phyloP scores from a whole-genome alignment of 2,329 filamentous ascomycete species.

The Cytospora mali region DNA sequence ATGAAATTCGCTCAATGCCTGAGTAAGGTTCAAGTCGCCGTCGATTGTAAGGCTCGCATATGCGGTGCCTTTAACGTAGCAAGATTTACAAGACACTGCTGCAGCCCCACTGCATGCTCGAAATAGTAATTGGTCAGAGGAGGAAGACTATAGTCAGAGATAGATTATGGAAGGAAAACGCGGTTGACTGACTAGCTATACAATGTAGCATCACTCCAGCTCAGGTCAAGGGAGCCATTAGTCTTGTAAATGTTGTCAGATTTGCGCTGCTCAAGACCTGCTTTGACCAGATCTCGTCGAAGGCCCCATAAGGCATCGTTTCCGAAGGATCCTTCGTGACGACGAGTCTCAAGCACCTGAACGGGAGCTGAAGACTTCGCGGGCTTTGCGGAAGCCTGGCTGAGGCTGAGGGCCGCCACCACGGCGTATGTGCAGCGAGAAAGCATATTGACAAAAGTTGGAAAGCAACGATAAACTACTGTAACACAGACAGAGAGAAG shows the following conservation, averaged over 20 bases:
- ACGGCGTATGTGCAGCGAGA: neutral
- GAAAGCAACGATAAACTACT: neutral
- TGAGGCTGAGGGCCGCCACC: neutral
- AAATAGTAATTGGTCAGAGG: neutral
- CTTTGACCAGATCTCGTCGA: conserved; percentile 30
- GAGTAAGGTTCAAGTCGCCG: conserved; percentile 44
- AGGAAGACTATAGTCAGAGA: conserved; percentile 1
- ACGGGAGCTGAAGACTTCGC: neutral
- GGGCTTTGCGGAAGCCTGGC: neutral
- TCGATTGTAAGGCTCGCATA: conserved; percentile 46
- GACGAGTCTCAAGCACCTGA: conserved; percentile 32
- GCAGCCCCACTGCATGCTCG: conserved; percentile 30
- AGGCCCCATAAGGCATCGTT: conserved; percentile 31
- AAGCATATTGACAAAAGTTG: neutral
- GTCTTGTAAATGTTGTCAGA: conserved; percentile 32
- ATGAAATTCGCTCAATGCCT: conserved; percentile 39
- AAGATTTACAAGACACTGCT: conserved; percentile 50
- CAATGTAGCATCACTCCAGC: conserved; percentile 44
- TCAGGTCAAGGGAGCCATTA: conserved; percentile 41
- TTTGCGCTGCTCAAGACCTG: conserved; percentile 31
- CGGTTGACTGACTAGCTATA: conserved; percentile 37
- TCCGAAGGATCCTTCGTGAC: conserved; percentile 29
- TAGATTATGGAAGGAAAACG: neutral
- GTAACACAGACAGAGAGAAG: neutral
- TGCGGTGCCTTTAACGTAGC: conserved; percentile 53